Conservation (phyloP, 2,329 filamentous ascomycete species). For the Sporothrix curviconia region DNA sequence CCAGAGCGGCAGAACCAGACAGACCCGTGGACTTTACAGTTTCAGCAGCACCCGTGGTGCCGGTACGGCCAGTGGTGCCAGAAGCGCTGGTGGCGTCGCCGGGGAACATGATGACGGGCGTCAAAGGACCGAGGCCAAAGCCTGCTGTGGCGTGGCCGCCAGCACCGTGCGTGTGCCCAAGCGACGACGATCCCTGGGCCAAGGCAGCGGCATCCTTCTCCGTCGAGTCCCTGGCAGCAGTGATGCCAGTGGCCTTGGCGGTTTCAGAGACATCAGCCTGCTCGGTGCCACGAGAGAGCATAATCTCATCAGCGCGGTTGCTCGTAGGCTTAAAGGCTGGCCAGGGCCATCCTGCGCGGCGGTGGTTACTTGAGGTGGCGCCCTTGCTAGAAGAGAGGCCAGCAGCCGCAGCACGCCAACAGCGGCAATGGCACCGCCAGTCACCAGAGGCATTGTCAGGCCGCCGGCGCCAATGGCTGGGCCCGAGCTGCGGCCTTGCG, state of each 20-base stretch:
- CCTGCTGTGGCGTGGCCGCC: conserved; percentile 12
- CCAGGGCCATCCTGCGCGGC: no score
- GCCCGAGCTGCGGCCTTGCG: not conserved
- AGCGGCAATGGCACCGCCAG: conserved; percentile 23
- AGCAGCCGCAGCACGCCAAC: conserved; percentile 13
- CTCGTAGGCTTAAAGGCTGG: no score
- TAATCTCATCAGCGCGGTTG: no score
- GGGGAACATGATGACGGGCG: conserved; percentile 3
- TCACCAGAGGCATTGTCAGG: not conserved
- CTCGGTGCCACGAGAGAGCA: not conserved
- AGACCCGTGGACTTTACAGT: not conserved
- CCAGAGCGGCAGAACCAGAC: not conserved
- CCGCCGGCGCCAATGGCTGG: conserved; percentile 4
- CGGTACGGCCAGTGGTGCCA: no score
- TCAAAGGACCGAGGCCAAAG: not conserved
- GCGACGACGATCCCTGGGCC: not conserved
- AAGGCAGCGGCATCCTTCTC: not conserved
- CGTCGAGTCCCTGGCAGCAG: not conserved
- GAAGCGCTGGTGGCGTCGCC: not conserved
- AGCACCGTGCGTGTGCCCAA: not conserved
- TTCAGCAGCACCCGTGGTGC: not conserved
- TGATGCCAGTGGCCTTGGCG: not conserved
- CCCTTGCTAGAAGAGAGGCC: not conserved
- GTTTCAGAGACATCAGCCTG: not conserved
- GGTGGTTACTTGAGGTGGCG: no score